Evolutionary conservation across 1,139 yeast genomes (phyloP).

Genomic region (Lizanozyma gosingica): DNA sequence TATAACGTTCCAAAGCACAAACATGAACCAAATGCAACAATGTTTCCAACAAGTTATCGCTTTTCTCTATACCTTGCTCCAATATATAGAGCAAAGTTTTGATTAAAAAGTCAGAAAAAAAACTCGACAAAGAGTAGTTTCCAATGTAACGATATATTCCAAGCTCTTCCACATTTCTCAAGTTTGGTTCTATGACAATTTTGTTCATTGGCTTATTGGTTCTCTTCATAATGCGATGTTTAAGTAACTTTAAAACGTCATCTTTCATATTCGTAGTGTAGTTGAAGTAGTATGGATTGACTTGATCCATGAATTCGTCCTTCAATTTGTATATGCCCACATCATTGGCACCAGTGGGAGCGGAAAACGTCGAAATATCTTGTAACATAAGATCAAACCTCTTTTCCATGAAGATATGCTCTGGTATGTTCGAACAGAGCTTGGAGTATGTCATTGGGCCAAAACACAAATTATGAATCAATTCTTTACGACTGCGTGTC

Average conservation of each 20-base stretch:
- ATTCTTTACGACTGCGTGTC: constrained; percentile 52
- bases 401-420: constrained; percentile 62
- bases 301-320: constrained; percentile 39
- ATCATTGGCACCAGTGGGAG: constrained; percentile 46
- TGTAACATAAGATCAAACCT: constrained; percentile 54
- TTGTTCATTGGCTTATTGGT: constrained; percentile 29
- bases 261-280: constrained; percentile 73
- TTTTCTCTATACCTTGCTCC: constrained; percentile 26
- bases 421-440: constrained; percentile 62
- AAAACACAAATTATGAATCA: constrained; percentile 73
- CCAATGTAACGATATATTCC: constrained; percentile 29
- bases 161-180: constrained; percentile 16
- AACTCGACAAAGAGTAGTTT: constrained; percentile 40
- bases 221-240: constrained; percentile 27
- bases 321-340: constrained; percentile 64
- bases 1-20: constrained; percentile 19
- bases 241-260: constrained; percentile 54
- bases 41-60: constrained; percentile 51
- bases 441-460: constrained; percentile 67
- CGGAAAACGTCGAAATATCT: constrained; percentile 19
- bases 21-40: constrained; percentile 65
- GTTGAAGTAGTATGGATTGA: constrained; percentile 81
- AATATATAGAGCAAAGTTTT: constrained; percentile 37
- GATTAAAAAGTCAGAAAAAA: constrained; percentile 45
- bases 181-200: constrained; percentile 42